Evolutionary conservation across 306 rosid species (phyloP), one percentile per base, ranked within the genome.

Genomic region (Neltuma alba): DNA sequence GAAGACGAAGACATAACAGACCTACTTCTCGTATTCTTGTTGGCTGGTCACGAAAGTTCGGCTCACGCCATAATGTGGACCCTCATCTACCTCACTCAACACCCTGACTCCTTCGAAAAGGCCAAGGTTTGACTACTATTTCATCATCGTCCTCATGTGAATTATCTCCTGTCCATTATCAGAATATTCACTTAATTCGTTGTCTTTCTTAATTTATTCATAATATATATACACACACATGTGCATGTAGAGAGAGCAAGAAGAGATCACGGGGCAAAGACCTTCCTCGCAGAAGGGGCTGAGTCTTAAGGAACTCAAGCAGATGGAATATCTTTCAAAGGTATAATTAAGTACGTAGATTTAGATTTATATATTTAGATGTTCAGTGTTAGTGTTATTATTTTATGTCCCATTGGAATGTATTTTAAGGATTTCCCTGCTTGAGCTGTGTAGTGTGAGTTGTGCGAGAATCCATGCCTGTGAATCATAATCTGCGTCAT

Each of bases 1-100:
- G 88, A 85, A 15, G 91, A 91, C 47, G 92, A 91, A 83, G 92
- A 90, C 82, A 90, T 91, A 18, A 80, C 81, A 13, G 98, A 91
- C 77, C 55, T 93, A 23, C 86, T 93, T 31, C 83, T 91, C 5
- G 65, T 91, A 44, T 93, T 91, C 91, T 83, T 89, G 76, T 82
- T 91, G 78, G 98, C 98, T 15, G 98, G 98, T 8, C 93, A 93
- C 69, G 98, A 93, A 88, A 88, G 93, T 80, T 86, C 97, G 7
- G 94, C 93, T 57, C 97, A 91, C 76, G 91, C 88, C 30, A 86
- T 84, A 25, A 63, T 93, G 89, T 91, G 98, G 98, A 82, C 95
- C 33, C 40, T 87, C 77, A 76, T 91, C 66, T 85, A 86, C 83
- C 87, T 91, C 75, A 78, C 66, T 7, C 71, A 91, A 36, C 71